phyloP scores from a whole-genome alignment of 2,329 filamentous ascomycete species.

The Xylariaceae sp. region DNA sequence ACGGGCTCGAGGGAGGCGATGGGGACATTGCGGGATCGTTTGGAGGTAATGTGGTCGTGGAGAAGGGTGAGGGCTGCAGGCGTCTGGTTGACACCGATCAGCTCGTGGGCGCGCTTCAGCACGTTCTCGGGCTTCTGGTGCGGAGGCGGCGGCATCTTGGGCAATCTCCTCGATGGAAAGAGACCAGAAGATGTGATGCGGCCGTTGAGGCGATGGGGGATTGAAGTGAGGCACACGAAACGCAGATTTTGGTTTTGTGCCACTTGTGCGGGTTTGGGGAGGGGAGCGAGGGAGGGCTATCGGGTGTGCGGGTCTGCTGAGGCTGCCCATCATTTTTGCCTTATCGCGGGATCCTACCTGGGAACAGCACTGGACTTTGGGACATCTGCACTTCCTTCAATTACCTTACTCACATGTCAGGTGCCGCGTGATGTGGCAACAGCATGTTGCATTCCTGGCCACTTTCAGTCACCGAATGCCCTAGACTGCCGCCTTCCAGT shows the following conservation, averaged over 20 bases:
- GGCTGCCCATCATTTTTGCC: neutral
- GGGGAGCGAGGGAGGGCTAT: constrained; percentile 27
- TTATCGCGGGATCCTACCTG: neutral
- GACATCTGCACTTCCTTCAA: too few relatives aligned
- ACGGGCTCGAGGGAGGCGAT: constrained; percentile 96
- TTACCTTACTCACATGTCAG: too few relatives aligned
- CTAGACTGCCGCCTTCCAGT: too few relatives aligned
- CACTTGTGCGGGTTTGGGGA: constrained; percentile 30
- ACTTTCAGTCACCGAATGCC: too few relatives aligned
- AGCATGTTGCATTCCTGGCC: too few relatives aligned
- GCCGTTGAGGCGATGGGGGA: constrained; percentile 19
- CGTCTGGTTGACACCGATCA: constrained; percentile 94
- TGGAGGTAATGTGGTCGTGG: constrained; percentile 98
- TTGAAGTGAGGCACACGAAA: constrained; percentile 19
- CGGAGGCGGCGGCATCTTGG: constrained; percentile 79
- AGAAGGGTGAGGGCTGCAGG: constrained; percentile 90
- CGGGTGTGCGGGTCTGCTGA: constrained; percentile 24
- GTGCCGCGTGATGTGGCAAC: neutral
- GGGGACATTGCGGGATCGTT: constrained; percentile 94
- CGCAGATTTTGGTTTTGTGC: constrained; percentile 34
- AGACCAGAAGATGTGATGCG: constrained; percentile 26
- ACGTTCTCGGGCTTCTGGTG: constrained; percentile 99
- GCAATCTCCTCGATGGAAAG: constrained; percentile 31
- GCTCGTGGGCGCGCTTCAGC: constrained; percentile 95
- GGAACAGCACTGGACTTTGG: too few relatives aligned